Conservation (phyloP, 352 stramenopile genomes). For the Poterioochromonas sp. region DNA sequence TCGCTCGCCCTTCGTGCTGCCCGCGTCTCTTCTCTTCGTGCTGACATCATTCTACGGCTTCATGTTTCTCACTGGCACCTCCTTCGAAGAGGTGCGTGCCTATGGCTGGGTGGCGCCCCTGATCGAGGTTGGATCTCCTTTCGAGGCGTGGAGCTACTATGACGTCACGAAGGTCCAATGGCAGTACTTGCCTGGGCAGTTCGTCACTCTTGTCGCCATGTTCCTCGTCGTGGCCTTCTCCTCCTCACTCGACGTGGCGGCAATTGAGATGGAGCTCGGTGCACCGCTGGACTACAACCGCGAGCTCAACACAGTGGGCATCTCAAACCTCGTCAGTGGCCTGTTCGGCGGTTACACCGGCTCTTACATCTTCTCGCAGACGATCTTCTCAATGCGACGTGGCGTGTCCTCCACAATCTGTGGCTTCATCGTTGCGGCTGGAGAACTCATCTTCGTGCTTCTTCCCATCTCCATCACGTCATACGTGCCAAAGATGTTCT, state of each 20-base stretch:
- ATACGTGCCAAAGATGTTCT: constrained; percentile 92
- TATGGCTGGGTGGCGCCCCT: constrained; percentile 61
- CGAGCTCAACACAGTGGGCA: constrained; percentile 75
- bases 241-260: constrained; percentile 88
- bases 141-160: constrained; percentile 37
- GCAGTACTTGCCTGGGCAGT: constrained; percentile 65
- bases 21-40: constrained; percentile 41
- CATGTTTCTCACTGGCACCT: constrained; percentile 61
- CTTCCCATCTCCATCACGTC: constrained; percentile 83
- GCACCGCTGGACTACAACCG: constrained; percentile 44
- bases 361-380: constrained; percentile 98
- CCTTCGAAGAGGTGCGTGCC: constrained; percentile 74
- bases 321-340: constrained; percentile 88
- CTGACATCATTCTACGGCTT: constrained; percentile 75
- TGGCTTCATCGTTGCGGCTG: constrained; percentile 53
- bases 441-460: constrained; percentile 58
- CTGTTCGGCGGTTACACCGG: constrained; percentile 91
- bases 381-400: constrained; percentile 83
- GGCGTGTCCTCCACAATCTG: constrained; percentile 56
- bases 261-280: constrained; percentile 78
- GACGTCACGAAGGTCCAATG: constrained; percentile 58
- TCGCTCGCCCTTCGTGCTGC: constrained; percentile 43
- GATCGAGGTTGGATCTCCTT: background rate
- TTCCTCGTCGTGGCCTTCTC: constrained; percentile 93
- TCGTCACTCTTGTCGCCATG: constrained; percentile 86